Base-by-base conservation (phyloP, 441 rosid species). In the California macrophylla region DNA sequence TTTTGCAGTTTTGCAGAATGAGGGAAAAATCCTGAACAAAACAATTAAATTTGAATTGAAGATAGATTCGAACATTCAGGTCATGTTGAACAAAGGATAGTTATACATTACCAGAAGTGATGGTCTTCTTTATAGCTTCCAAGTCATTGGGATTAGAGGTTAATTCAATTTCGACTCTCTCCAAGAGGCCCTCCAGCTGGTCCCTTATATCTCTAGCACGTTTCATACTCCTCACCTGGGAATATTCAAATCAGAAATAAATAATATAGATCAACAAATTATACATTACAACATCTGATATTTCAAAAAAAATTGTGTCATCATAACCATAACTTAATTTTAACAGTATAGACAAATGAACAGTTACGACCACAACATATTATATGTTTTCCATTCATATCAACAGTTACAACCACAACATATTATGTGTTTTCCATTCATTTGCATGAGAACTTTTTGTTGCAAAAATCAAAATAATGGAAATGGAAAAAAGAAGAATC, bases 131-230 rank as follows among this genome's bases (percentile, higher is more conserved):
- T 73, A 91, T 85, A 54, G 80, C 68, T 67, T 94, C 97, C 73
- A 88, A 72, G 68, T 91, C 97, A 74, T 80, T 85, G 54, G 79
- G 15, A 83, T 82, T 83, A 58, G 96, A 85, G 58, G 85, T 76
- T 38, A 85, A 20, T 78, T 91, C 98, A 79, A 91, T 94, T 79
- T 94, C 98, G 70, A 94, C 96, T 81, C 98, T 86, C 85, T 94
- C 98, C 66, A 94, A 76, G 67, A 93, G 98, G 68, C 97, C 97
- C 76, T 89, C 97, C 84, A 94, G 71, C 73, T 94, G 98, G 75
- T 94, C 97, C 64, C 96, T 83, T 28, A 94, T 81, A 74, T 94
- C 97, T 80, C 98, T 86, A 40, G 98, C 98, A 70, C 97, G 89
- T 76, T 94, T 94, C 97, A 94, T 94, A 76, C 97, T 93, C 86